Conservation (phyloP, 2,329 filamentous ascomycete species). For the Venturia aucupariae region DNA sequence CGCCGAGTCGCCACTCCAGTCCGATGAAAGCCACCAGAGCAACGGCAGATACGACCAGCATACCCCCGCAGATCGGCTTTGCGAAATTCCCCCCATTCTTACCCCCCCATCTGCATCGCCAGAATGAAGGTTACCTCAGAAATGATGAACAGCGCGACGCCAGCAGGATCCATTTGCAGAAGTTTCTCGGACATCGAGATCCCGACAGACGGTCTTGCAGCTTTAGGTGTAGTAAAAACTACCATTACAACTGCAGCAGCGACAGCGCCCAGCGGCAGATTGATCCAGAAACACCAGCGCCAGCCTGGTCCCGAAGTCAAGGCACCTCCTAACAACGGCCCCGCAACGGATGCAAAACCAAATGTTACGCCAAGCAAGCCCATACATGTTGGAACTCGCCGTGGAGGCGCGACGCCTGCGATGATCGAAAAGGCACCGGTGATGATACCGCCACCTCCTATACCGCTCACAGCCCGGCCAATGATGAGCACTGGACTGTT, state of each 20-base stretch:
- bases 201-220: background rate
- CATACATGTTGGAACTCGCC: background rate
- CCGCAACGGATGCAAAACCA: conserved; percentile 32
- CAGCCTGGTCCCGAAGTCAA: conserved; percentile 29
- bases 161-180: conserved; percentile 33
- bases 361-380: conserved; percentile 30
- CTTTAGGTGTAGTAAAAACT: background rate
- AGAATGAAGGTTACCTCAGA: background rate
- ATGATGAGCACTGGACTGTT: conserved; percentile 54
- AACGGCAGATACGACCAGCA: conserved; percentile 12
- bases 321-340: conserved; percentile 36
- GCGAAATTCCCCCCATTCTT: background rate
- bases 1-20: conserved; percentile 29
- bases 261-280: conserved; percentile 18
- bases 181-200: conserved; percentile 16
- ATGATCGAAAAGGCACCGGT: conserved; percentile 55
- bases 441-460: conserved; percentile 54
- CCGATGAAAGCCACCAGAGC: conserved; percentile 24
- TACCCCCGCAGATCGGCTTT: background rate
- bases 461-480: conserved; percentile 53
- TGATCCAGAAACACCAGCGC: conserved; percentile 23
- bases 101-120: background rate
- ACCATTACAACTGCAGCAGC: background rate
- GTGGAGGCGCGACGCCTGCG: conserved; percentile 22
- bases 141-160: background rate